Evolutionary conservation across 163 green algal species (phyloP), one percentile per base, ranked within the genome.

Genomic region (Scenedesmus sp.): DNA sequence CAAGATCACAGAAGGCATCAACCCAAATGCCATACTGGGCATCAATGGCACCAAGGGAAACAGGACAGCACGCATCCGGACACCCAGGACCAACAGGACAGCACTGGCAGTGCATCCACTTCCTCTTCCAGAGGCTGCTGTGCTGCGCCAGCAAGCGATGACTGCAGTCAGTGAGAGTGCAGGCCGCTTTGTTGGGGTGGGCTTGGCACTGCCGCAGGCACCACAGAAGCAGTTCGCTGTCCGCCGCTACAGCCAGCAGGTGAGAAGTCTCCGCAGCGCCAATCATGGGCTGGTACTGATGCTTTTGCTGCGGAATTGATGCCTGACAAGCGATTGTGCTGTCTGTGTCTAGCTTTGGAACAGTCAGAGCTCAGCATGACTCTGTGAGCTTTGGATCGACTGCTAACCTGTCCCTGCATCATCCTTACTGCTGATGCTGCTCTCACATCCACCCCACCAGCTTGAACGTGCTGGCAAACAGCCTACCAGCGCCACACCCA

Each of bases 401-500:
- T 46, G 34, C 34, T 46, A 46, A 46, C 34, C 34, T 46, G 34
- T 46, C 34, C 34, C 34, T 46, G 34, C 34, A 16, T 76, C 64
- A 16, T 76, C 64, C 64, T 16, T 84, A n/a, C 76, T 83, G 73
- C 26, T 83, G 74, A 4, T 83, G 74, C 74, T 76, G 66, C 66
- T 34, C 16, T 18, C 26, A 18, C 66, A 5, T 13, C 4, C 64
- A 73, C 64, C 70, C 20, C 23, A 79, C 70, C 18, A 79, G 70
- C 70, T 79, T 52, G 70, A 79, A 6, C 70, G 70, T 13, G 70
- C 70, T 13, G 70, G 70, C 70, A 79, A 79, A 23, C 70, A 23
- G 5, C 70, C 70, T 52, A 23, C 46, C 70, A 79, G 20, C 70
- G 46, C 23, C 70, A 79, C 20, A 6, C 46, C 70, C 23, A 79